These are phyloP conservation scores for Teunomyces funiuensis DNA, from an alignment of 805 yeast genomes.

Conservation along the genomic window DNA sequence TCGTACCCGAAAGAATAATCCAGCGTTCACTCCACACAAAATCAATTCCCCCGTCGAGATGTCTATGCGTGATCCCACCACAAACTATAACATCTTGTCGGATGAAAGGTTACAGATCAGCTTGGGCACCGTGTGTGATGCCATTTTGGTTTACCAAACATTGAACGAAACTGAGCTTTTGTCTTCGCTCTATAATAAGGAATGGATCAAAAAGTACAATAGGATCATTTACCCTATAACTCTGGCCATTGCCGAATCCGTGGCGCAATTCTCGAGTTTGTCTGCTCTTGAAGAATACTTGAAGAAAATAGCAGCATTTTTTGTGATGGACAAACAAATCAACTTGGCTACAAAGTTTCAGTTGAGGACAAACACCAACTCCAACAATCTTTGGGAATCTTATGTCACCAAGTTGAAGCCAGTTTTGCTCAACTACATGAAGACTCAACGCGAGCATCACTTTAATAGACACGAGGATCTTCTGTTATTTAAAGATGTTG, in stretches of 20 bases:
- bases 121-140: slow-evolving; percentile 76
- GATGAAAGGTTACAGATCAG: slow-evolving; percentile 46
- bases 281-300: slow-evolving; percentile 53
- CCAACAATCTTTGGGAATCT: slow-evolving; percentile 76
- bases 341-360: slow-evolving; percentile 62
- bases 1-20: slow-evolving; percentile 41
- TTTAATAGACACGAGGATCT: slow-evolving; percentile 40
- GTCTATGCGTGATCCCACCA: slow-evolving; percentile 62
- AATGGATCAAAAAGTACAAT: slow-evolving; percentile 68
- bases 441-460: slow-evolving; percentile 27
- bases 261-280: slow-evolving; percentile 28
- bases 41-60: slow-evolving; percentile 86
- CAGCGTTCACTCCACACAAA: slow-evolving; percentile 51
- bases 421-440: slow-evolving; percentile 49
- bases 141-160: slow-evolving; percentile 76
- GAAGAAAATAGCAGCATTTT: slow-evolving; percentile 68
- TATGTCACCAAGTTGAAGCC: slow-evolving; percentile 59
- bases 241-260: slow-evolving; percentile 25
- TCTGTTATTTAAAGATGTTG: slow-evolving; percentile 53
- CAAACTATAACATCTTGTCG: slow-evolving; percentile 49
- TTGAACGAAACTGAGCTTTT: slow-evolving; percentile 65
- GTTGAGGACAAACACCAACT: slow-evolving; percentile 59
- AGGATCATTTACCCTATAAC: slow-evolving; percentile 66
- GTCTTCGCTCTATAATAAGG: slow-evolving; percentile 63
- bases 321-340: slow-evolving; percentile 71